A percentile compares a stretch with the other conserved stretches of the same genome.
phyloP scores from a whole-genome alignment of 2,329 filamentous ascomycete genomes.

The Tolypocladium tundrense region DNA sequence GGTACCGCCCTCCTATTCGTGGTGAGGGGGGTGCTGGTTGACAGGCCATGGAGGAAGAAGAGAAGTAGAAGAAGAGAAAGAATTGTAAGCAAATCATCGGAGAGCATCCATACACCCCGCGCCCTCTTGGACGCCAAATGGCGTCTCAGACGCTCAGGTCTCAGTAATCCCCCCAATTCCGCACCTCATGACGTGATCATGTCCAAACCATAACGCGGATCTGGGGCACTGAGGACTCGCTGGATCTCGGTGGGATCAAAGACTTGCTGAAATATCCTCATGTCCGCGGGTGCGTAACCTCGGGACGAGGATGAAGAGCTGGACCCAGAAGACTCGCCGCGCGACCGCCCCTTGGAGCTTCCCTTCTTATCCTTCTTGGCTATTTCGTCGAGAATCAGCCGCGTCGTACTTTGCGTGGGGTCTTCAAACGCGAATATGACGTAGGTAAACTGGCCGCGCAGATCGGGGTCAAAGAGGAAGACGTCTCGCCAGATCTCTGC shows the following conservation, averaged over 20 bases:
- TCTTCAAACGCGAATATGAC: constrained; percentile 58
- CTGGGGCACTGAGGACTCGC: constrained; percentile 37
- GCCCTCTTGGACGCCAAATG: neutral
- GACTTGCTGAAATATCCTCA: constrained; percentile 41
- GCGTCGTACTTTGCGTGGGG: constrained; percentile 39
- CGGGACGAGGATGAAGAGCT: constrained; percentile 16
- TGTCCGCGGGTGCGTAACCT: constrained; percentile 29
- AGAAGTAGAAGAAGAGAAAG: neutral
- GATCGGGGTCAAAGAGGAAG: constrained; percentile 50
- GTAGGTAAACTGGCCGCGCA: constrained; percentile 50
- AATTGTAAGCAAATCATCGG: neutral
- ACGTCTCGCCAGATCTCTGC: constrained; percentile 58
- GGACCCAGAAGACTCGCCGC: constrained; percentile 15
- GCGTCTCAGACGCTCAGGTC: neutral
- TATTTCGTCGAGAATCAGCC: constrained; percentile 43
- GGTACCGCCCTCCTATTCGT: neutral
- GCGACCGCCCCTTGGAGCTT: constrained; percentile 23
- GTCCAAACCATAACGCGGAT: constrained; percentile 43
- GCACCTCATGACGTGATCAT: constrained; percentile 34
- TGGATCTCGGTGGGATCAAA: constrained; percentile 41
- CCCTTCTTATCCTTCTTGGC: constrained; percentile 36
- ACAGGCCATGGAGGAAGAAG: neutral
- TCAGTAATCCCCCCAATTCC: constrained; percentile 1
- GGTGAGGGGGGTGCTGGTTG: neutral
- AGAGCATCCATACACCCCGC: neutral